Evolutionary conservation across 2,329 filamentous ascomycete species (phyloP), one percentile per base, ranked within the genome.

Genomic region (Dothideomycetes sp.): DNA sequence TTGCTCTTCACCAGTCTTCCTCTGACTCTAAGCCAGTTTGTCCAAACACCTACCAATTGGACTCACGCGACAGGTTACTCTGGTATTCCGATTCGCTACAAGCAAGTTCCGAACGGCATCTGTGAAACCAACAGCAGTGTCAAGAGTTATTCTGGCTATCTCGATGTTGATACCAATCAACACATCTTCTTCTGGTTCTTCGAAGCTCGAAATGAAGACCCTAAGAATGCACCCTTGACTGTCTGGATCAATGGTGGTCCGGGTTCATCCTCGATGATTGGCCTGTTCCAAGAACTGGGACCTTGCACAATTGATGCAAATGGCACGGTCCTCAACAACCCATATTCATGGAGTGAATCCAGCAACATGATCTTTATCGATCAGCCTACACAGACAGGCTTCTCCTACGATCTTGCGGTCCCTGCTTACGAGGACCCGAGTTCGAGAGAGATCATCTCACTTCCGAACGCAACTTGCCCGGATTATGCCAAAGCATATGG

Each of bases 311-410:
- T 78, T 20, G 68, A 71, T 8, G 50, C 51, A 4, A 54, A 66
- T 44, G 51, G 61, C 30, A 57, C 61, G 29, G 68, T 74, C 25
- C 69, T 67, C 32, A 72, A 74, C 52, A 81, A 81, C 48, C 71
- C 74, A 0, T 76, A 71, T 60, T 74, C 74, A 1, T 81, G 76
- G 73, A 78, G 74, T 43, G 73, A 75, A 49, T 67, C 73, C 17
- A 72, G 70, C 47, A 82, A 82, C 48, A 74, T 82, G 69, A 70
- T 84, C 12, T 84, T 80, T 58, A 74, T 84, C 49, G 80, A 84
- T 50, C 73, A 84, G 55, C 81, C 75, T 7, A 70, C 67, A 8
- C 69, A 73, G 33, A 70, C 74, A 4, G 76, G 76, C 1, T 72
- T 78, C 50, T 75, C 70, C 9, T 79, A 78, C 53, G 63, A 64